Evolutionary conservation across 495 filamentous ascomycete species (phyloP).

Genomic region (Daldinia grandis): DNA sequence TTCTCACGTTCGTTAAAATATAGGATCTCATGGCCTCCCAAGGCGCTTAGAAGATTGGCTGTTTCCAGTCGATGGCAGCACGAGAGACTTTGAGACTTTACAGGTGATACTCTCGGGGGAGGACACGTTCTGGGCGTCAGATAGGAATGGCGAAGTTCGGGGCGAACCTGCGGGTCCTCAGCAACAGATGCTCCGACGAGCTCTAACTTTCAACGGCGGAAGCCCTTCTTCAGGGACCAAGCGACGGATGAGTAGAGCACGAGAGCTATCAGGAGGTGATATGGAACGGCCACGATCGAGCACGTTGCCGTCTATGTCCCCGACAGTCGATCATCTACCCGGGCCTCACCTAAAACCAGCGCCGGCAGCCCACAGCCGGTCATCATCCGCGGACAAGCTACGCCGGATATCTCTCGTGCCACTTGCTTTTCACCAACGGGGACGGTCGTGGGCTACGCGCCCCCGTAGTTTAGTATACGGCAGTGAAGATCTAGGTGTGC

Average conservation of each 20-base stretch:
- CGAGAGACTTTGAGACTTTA: constrained; percentile 49
- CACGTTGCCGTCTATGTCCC: constrained; percentile 35
- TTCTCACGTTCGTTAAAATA: constrained; percentile 1
- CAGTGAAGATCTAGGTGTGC: constrained; percentile 30
- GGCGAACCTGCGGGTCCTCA: constrained; percentile 32
- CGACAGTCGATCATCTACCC: constrained; percentile 30
- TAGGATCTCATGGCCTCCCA: constrained; percentile 53
- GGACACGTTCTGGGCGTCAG: constrained; percentile 55
- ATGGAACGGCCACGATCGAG: constrained; percentile 41
- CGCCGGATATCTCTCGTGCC: constrained; percentile 35
- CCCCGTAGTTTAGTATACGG: constrained; percentile 40
- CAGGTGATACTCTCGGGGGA: constrained; percentile 54
- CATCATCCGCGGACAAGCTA: constrained; percentile 37
- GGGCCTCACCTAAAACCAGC: constrained; percentile 26
- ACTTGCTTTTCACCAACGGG: constrained; percentile 33
- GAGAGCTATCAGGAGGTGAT: constrained; percentile 26
- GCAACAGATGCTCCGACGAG: constrained; percentile 35
- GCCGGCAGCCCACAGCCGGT: constrained; percentile 28
- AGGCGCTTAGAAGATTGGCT: constrained; percentile 50
- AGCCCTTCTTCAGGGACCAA: constrained; percentile 4
- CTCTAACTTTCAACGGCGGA: constrained; percentile 35
- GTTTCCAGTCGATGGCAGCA: constrained; percentile 49
- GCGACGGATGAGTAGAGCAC: constrained; percentile 27
- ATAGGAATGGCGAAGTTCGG: constrained; percentile 51
- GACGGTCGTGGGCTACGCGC: constrained; percentile 35